Evolutionary conservation across 164 flowering plant genomes (phyloP), one percentile per base, ranked within the genome.

Genomic region (Saururus chinensis): DNA sequence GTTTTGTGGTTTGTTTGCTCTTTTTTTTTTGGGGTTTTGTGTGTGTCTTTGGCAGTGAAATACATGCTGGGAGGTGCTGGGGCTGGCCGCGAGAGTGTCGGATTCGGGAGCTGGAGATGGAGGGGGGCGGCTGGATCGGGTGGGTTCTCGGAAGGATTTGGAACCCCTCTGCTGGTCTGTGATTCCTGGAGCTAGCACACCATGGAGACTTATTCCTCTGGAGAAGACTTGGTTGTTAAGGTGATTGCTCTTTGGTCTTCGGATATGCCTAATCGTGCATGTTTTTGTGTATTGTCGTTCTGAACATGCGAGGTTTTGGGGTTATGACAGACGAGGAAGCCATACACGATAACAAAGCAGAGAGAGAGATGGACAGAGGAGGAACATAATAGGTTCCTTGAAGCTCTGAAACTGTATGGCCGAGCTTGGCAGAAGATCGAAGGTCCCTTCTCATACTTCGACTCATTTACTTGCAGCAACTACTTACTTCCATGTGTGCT

Each of bases 401-500:
- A 89, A 65, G 98, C 98, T 63, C 67, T 92, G 76, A 89, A 84
- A 77, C 89, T 92, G 56, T 75, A 89, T 76, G 98, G 98, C 7
- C 81, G 98, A 71, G 96, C 89, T 66, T 92, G 98, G 98, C 96
- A 87, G 76, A 85, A 82, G n/a, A 89, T 92, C 10, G 96, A 92
- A 92, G 98, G 98, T 89, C 40, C 51, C 68, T 19, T 61, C 20
- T 51, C 22, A 22, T 6, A 30, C 60, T 24, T 17, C 8, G 19
- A 25, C 4, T 1, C 41, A 2, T 13, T 57, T 57, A 13, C 17
- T 25, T 58, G 9, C 22, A 17, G 37, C 35, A 17, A n/a, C 19
- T 53, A 19, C 12, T 45, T 41, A 11, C 11, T 40, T 40, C 11
- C 12, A 41, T 9, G 12, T 41, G 12, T 41, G 12, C n/a, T n/a